Percentiles rank a stretch among this genome's conserved stretches.
phyloP scores from a whole-genome alignment of 164 flowering plant species.

The Dillenia suffruticosa region DNA sequence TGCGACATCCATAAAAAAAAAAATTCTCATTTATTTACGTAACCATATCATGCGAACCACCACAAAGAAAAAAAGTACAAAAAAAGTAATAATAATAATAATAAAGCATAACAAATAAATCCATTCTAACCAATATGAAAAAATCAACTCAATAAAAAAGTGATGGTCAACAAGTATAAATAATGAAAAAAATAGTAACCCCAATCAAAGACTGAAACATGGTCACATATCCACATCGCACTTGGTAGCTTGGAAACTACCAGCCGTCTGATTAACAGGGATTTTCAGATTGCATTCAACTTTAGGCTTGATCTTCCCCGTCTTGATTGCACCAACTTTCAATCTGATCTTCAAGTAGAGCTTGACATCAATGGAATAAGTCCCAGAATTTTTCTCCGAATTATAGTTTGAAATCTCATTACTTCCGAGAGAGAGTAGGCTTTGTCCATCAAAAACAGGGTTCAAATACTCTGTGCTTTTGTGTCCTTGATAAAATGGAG shows the following conservation, averaged over 20 bases:
- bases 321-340: constrained; percentile 42
- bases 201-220: not conserved
- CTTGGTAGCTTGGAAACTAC: constrained; percentile 18
- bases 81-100: constrained; percentile 4
- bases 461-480: constrained; percentile 37
- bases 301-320: constrained; percentile 35
- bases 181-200: not conserved
- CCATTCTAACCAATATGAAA: not conserved
- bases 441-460: constrained; percentile 32
- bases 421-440: constrained; percentile 10
- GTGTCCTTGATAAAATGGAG: constrained; percentile 57
- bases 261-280: constrained; percentile 31
- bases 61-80: not conserved
- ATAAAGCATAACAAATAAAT: not conserved
- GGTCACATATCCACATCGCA: constrained; percentile 33
- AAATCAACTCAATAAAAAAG: no score
- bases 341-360: constrained; percentile 44
- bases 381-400: constrained; percentile 29
- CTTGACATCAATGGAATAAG: constrained; percentile 42
- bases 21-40: constrained; percentile 1
- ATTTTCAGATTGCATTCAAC: constrained; percentile 54
- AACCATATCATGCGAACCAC: not conserved
- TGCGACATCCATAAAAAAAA: not conserved
- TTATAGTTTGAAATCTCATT: constrained; percentile 15
- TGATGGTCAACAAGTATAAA: not conserved